Evolutionary conservation across 176 grass and related monocot genomes (phyloP).

Genomic region (Otatea glauca): DNA sequence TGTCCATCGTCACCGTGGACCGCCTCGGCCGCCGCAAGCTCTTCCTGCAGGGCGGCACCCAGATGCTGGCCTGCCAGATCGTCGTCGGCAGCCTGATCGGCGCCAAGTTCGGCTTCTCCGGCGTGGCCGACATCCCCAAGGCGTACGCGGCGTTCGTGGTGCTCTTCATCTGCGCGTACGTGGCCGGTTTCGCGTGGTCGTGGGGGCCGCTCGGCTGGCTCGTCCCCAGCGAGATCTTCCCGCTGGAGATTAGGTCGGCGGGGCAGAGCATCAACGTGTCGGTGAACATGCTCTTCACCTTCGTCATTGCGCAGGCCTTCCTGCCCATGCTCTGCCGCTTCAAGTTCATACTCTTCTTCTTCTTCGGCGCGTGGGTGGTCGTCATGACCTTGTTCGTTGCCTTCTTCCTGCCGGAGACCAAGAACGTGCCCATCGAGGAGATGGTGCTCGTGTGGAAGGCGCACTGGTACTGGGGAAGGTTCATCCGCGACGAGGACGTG

Average conservation of each 20-base stretch:
- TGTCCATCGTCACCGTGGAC: constrained; percentile 70
- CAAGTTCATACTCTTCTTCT: constrained; percentile 97
- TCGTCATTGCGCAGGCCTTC: constrained; percentile 88
- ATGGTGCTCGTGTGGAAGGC: constrained; percentile 85
- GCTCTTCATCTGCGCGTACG: constrained; percentile 91
- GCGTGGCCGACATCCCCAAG: constrained; percentile 69
- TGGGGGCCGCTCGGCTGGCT: constrained; percentile 97
- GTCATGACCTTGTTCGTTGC: constrained; percentile 83
- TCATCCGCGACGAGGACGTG: constrained; percentile 71
- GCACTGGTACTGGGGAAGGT: constrained; percentile 92
- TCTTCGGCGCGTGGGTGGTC: constrained; percentile 89
- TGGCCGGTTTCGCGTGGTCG: constrained; percentile 93
- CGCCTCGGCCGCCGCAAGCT: constrained; percentile 69
- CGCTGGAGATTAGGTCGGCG: constrained; percentile 92
- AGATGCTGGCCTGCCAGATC: constrained; percentile 84
- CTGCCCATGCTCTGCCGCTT: constrained; percentile 89
- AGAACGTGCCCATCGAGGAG: constrained; percentile 97
- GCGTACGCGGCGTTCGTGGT: constrained; percentile 72
- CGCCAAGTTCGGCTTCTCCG: constrained; percentile 76
- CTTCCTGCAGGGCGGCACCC: constrained; percentile 76
- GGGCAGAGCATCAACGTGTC: constrained; percentile 96
- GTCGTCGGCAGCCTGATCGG: constrained; percentile 74
- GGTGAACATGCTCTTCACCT: constrained; percentile 95
- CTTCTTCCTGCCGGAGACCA: constrained; percentile 90
- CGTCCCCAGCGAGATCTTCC: constrained; percentile 97